A percentile compares a stretch with the other conserved stretches of the same genome.
These are phyloP conservation scores for Endocalyx cinctus DNA, from an alignment of 2,329 filamentous ascomycete species.

Conservation along the genomic window DNA sequence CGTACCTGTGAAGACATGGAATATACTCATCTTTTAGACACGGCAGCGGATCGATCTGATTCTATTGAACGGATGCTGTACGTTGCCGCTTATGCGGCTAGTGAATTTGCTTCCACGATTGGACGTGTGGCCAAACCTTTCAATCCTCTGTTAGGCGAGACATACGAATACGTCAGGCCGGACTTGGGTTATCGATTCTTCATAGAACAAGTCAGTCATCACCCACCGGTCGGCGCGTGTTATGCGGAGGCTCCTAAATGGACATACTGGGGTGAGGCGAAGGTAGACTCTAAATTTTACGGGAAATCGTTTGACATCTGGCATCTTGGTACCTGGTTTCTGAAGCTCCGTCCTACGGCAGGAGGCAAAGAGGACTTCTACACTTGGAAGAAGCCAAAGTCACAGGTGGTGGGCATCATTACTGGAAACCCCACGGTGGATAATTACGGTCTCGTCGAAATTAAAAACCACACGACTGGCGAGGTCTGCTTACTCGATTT, in stretches of 20 bases:
- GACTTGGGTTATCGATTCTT: conserved; percentile 99
- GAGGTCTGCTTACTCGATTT: conserved; percentile 89
- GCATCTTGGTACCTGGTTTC: conserved; percentile 93
- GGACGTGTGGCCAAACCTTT: conserved; percentile 97
- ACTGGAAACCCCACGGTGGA: conserved; percentile 95
- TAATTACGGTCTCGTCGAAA: conserved; percentile 94
- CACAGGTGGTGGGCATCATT: conserved; percentile 96
- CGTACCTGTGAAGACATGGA: conserved; percentile 98
- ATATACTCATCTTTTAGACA: conserved; percentile 87
- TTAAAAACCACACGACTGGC: conserved; percentile 95
- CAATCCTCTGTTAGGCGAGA: conserved; percentile 93
- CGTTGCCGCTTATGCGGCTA: conserved; percentile 91
- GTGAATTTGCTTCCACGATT: conserved; percentile 95
- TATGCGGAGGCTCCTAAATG: conserved; percentile 89
- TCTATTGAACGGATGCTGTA: conserved; percentile 91
- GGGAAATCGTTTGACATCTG: conserved; percentile 98
- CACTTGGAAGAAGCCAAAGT: conserved; percentile 98
- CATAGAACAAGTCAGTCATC: conserved; percentile 96
- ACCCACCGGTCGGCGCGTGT: conserved; percentile 89
- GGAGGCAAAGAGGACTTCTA: conserved; percentile 82
- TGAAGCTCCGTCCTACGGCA: conserved; percentile 71
- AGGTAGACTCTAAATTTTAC: conserved; percentile 94
- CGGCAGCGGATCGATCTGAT: conserved; percentile 78
- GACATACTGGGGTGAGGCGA: conserved; percentile 96
- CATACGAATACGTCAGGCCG: conserved; percentile 90